Base-by-base conservation (phyloP, 176 grass and related monocot genomes). In the Zea mays region DNA sequence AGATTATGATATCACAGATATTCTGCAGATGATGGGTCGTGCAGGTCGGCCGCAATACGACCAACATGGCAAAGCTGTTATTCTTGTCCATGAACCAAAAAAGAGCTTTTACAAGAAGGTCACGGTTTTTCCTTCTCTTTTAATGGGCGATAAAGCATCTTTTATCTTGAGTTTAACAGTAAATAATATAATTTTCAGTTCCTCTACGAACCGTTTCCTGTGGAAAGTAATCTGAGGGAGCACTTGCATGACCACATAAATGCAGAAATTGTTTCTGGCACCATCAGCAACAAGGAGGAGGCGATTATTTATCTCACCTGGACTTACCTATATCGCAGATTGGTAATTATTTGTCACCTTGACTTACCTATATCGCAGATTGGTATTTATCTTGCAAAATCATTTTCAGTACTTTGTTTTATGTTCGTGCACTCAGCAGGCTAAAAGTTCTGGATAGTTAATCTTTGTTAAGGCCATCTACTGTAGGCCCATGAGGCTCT, bases 91-190 rank as follows among this genome's bases (percentile, higher is more conserved):
- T 88, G 95, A 98, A 86, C 95, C 95, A 58, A 98, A 98, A 92
- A 94, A 98, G 85, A 97, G 95, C 83, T 98, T 98, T 67, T 98
- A 94, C 75, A 98, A 98, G 71, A 98, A 98, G 95, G 95, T 97
- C 76, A 33, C 49, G 44, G 46, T 65, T 67, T 67, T 75, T 85
- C 36, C 62, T 71, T 81, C 75, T 61, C 34, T 84, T 11, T 51
- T 81, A 79, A 81, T 12, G 42, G 66, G 46, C 10, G 16, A 33
- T 43, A 15, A 55, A 84, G 39, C 68, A 21, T 82, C 46, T 86
- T 85, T 78, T 35, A 86, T 71, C 64, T 69, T 75, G 56, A 50
- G 15, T 72, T 62, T 93, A 55, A 84, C 65, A 56, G 35, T 81
- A 49, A 52, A 62, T 65, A 77, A 80, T 67, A 55, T 72, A 67